Evolutionary conservation across 2,329 filamentous ascomycete genomes (phyloP).

Genomic region (Trichoderma citrinoviride): DNA sequence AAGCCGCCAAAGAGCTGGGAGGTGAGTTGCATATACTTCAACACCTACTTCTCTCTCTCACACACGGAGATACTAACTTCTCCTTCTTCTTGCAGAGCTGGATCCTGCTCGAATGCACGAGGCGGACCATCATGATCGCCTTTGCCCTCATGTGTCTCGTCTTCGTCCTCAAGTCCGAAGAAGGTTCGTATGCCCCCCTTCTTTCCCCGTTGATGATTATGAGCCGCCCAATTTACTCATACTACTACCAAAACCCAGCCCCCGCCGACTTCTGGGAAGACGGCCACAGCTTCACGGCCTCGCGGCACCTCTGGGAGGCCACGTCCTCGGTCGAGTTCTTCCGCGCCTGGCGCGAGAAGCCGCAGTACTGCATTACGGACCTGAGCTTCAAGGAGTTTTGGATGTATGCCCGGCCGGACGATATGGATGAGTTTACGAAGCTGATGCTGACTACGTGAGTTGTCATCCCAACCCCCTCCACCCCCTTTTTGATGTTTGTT

Average conservation of each 20-base stretch:
- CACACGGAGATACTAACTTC: not conserved
- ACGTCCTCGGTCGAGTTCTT: constrained; percentile 42
- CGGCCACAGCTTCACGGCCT: constrained; percentile 37
- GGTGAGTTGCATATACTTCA: constrained; percentile 28
- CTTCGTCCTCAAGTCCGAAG: constrained; percentile 35
- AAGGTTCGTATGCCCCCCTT: constrained; percentile 29
- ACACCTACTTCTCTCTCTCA: not conserved
- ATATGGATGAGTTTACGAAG: constrained; percentile 42
- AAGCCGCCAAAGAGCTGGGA: constrained; percentile 44
- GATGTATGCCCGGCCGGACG: constrained; percentile 37
- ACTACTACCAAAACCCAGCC: constrained; percentile 33
- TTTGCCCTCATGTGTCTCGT: constrained; percentile 36
- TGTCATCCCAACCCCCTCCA: not conserved
- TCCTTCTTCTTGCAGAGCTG: constrained; percentile 33
- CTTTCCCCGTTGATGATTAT: not conserved
- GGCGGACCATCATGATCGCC: constrained; percentile 39
- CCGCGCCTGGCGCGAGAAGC: constrained; percentile 44
- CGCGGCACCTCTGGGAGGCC: constrained; percentile 45
- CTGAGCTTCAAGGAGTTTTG: constrained; percentile 39
- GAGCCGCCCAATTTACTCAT: constrained; percentile 29
- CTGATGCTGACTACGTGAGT: constrained; percentile 41
- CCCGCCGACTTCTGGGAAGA: constrained; percentile 23
- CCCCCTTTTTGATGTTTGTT: not conserved
- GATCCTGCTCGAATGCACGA: constrained; percentile 43
- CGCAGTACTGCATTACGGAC: constrained; percentile 37